Conservation (phyloP, 73 alveolate genomes). For the Paramecium sexaurelia region DNA sequence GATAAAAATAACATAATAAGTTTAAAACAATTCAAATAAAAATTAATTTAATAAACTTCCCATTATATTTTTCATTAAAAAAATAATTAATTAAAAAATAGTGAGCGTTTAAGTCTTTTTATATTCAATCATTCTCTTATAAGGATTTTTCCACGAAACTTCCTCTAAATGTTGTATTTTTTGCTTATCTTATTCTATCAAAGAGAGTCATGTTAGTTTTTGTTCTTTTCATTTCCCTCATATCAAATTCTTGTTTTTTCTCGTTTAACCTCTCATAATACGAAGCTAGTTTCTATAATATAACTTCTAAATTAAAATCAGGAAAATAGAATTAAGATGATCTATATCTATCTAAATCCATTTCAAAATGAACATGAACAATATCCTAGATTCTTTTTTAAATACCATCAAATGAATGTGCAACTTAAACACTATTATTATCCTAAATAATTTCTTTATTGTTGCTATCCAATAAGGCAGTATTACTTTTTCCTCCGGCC, state of each 20-base stretch:
- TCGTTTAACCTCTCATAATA: neutral
- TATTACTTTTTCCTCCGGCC: neutral
- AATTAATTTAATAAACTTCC: no score
- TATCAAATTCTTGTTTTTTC: neutral
- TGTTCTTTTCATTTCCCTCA: conserved; percentile 29
- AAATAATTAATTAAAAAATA: neutral
- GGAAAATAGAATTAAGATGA: conserved; percentile 16
- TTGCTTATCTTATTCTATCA: conserved; percentile 49
- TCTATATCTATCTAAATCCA: neutral
- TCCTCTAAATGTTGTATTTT: neutral
- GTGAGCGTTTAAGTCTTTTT: neutral
- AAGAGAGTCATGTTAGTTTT: conserved; percentile 12
- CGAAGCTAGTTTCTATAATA: neutral
- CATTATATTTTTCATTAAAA: no score
- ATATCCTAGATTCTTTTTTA: conserved; percentile 22
- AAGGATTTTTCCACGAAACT: neutral
- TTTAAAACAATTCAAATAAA: no score
- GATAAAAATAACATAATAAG: no score
- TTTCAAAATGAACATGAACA: neutral
- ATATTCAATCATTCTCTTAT: neutral
- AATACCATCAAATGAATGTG: conserved; percentile 9
- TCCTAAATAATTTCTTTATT: neutral
- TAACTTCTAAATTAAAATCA: neutral
- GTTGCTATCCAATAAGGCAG: neutral
- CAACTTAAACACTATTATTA: neutral